A percentile compares a stretch with the other conserved stretches of the same genome.
Evolutionary conservation across 2,329 filamentous ascomycete genomes (phyloP).

Genomic region (Pseudogymnoascus sp.): DNA sequence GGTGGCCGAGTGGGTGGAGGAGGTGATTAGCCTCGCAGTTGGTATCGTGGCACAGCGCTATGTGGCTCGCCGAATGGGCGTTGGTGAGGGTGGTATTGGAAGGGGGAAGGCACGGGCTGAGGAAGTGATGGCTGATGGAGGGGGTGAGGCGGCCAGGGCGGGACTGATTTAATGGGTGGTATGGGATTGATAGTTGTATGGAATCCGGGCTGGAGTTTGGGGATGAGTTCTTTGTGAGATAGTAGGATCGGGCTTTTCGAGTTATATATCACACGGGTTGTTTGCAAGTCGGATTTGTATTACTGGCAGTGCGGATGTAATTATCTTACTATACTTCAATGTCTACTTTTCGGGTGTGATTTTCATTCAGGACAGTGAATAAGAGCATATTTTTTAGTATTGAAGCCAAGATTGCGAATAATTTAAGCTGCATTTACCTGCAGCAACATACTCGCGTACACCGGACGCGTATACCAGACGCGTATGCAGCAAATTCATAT

Average conservation of each 20-base stretch:
- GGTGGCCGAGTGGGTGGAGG: conserved; percentile 96
- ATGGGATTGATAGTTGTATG: not conserved
- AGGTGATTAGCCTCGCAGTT: conserved; percentile 67
- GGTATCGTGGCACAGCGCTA: conserved; percentile 91
- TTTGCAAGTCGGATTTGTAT: not conserved
- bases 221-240: conserved; percentile 3
- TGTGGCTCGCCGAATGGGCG: conserved; percentile 90
- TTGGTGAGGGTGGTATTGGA: conserved; percentile 67
- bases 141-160: conserved; percentile 53
- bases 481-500: not conserved
- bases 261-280: conserved; percentile 7
- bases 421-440: no score
- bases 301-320: not conserved
- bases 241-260: not conserved
- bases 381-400: not conserved
- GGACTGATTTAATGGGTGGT: conserved; percentile 27
- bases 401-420: no score
- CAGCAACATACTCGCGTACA: no score
- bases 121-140: conserved; percentile 47
- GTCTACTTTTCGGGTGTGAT: not conserved
- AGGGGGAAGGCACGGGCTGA: conserved; percentile 55
- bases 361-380: not conserved
- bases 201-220: not conserved
- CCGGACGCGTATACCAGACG: no score
- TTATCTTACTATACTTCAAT: not conserved